These are phyloP conservation scores for Cladophialophora yegresii DNA, from an alignment of 2,329 filamentous ascomycete genomes.

Conservation along the genomic window DNA sequence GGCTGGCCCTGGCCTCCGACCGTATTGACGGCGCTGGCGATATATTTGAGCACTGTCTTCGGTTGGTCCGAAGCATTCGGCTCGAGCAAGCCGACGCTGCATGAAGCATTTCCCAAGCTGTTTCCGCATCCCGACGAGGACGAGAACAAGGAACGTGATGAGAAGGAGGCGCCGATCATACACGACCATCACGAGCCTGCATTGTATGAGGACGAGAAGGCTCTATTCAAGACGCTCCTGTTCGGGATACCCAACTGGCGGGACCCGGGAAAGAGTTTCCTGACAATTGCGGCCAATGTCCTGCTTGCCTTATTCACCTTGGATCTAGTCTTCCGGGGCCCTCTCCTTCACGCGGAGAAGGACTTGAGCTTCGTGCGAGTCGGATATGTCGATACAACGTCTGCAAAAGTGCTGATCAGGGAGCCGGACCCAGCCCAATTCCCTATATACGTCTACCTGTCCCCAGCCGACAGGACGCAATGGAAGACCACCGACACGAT, in stretches of 20 bases:
- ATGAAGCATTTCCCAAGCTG: constrained; percentile 30
- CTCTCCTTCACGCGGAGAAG: constrained; percentile 67
- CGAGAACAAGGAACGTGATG: constrained; percentile 34
- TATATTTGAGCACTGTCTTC: constrained; percentile 50
- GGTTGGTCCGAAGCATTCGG: constrained; percentile 30
- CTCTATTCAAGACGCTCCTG: constrained; percentile 67
- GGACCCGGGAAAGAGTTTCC: constrained; percentile 65
- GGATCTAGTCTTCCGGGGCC: constrained; percentile 76
- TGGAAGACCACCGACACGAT: constrained; percentile 68
- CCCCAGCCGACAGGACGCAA: constrained; percentile 39
- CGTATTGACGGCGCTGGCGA: constrained; percentile 46
- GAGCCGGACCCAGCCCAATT: constrained; percentile 76
- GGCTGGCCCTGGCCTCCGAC: constrained; percentile 43
- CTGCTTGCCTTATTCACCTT: constrained; percentile 67
- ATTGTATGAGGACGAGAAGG: constrained; percentile 58
- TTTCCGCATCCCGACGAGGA: constrained; percentile 22
- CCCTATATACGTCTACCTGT: constrained; percentile 70
- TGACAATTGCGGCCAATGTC: constrained; percentile 73
- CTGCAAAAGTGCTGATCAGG: constrained; percentile 78
- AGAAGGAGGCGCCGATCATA: constrained; percentile 33
- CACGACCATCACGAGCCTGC: constrained; percentile 66
- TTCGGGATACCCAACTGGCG: constrained; percentile 73
- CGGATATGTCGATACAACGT: constrained; percentile 79
- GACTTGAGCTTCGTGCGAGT: constrained; percentile 83
- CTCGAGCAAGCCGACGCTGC: constrained; percentile 18